A percentile compares a stretch with the other conserved stretches of the same genome.
These are phyloP conservation scores for Cymbopogon citratus DNA, from an alignment of 176 grass and related monocot genomes.

Conservation along the genomic window DNA sequence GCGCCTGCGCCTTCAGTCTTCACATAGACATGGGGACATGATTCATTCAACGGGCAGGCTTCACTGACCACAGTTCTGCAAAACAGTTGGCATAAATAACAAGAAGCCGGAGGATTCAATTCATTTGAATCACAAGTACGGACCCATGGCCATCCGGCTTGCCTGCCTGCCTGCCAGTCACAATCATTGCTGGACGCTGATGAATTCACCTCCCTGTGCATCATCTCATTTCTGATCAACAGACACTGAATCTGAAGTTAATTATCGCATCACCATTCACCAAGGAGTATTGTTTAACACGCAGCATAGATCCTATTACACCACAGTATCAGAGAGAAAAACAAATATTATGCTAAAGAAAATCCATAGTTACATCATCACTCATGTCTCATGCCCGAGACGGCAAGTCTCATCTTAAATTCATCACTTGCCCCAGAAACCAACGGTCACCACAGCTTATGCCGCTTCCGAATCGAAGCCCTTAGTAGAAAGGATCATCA, in stretches of 20 bases:
- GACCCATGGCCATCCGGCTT: background rate
- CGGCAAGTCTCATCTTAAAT: conserved; percentile 34
- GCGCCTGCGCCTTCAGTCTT: background rate
- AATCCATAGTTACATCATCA: conserved; percentile 14
- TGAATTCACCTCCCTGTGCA: background rate
- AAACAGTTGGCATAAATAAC: conserved; percentile 32
- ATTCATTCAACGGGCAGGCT: conserved; percentile 13
- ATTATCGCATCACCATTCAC: conserved; percentile 16
- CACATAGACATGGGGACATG: background rate
- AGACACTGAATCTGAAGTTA: background rate
- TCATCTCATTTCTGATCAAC: background rate
- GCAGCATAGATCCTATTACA: conserved; percentile 8
- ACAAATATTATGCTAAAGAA: background rate
- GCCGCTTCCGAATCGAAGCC: background rate
- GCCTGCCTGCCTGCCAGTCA: background rate
- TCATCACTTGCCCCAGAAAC: too few relatives aligned
- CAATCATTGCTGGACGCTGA: background rate
- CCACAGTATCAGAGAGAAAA: background rate
- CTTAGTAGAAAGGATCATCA: background rate
- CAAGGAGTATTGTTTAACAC: conserved; percentile 19
- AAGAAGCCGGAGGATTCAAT: conserved; percentile 36
- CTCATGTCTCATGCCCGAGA: conserved; percentile 20
- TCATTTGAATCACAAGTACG: conserved; percentile 16
- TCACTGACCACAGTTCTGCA: conserved; percentile 9
- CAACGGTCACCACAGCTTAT: background rate